These are phyloP conservation scores for Herpetomonas samuelpessoai DNA, from an alignment of 208 protist genomes.

Conservation along the genomic window DNA sequence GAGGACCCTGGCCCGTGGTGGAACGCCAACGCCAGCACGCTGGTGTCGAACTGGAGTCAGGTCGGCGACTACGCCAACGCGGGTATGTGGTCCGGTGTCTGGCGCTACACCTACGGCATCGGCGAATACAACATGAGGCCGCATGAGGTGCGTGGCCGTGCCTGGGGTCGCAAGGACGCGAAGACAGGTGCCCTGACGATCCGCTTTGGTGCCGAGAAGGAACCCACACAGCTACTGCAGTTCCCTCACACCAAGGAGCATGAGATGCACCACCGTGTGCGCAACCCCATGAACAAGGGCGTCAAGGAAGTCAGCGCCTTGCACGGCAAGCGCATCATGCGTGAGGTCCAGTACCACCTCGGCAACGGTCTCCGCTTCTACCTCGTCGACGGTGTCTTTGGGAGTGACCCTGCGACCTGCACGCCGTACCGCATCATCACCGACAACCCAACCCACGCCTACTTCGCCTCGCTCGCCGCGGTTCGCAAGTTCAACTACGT, in stretches of 20 bases:
- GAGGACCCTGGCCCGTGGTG: slow-evolving; percentile 88
- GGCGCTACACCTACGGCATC: slow-evolving; percentile 87
- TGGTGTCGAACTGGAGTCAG: slow-evolving; percentile 83
- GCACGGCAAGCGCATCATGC: slow-evolving; percentile 83
- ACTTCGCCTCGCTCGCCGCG: slow-evolving; percentile 77
- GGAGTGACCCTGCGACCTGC: slow-evolving; percentile 58
- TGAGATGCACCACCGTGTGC: slow-evolving; percentile 71
- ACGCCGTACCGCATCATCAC: slow-evolving; percentile 90
- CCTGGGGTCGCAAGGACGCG: slow-evolving; percentile 63
- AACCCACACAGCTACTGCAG: slow-evolving; percentile 41
- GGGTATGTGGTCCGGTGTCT: slow-evolving; percentile 88
- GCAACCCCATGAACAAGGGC: slow-evolving; percentile 56
- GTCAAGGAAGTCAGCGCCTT: slow-evolving; percentile 58
- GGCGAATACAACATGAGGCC: slow-evolving; percentile 89
- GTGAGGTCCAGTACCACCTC: slow-evolving; percentile 89
- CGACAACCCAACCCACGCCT: slow-evolving; percentile 87
- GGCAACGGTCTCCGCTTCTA: slow-evolving; percentile 89
- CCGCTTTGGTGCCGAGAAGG: slow-evolving; percentile 32
- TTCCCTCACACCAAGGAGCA: slow-evolving; percentile 88
- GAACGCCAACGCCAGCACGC: slow-evolving; percentile 85
- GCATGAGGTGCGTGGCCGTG: slow-evolving; percentile 60
- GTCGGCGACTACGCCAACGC: slow-evolving; percentile 88
- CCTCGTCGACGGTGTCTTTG: slow-evolving; percentile 84
- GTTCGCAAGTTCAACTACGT: slow-evolving; percentile 87
- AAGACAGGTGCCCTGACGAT: slow-evolving; percentile 61